Evolutionary conservation across 208 protist genomes (phyloP), one percentile per base, ranked within the genome.

Genomic region (Leishmania gerbilli): DNA sequence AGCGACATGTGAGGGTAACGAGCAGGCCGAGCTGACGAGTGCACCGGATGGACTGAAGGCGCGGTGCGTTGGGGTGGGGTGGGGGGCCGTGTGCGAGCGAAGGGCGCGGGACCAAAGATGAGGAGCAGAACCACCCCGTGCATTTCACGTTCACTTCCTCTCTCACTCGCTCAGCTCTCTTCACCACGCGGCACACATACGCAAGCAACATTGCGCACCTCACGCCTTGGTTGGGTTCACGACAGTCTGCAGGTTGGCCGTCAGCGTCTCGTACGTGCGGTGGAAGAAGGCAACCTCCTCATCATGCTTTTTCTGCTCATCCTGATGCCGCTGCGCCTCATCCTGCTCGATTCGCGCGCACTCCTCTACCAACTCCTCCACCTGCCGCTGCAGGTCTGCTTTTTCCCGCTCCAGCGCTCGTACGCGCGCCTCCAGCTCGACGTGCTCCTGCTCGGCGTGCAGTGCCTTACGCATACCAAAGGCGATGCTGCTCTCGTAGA

Each of bases 401-500:
- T 99, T 99, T 79, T 99, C 97, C 1, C 91, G 85, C 84, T 99
- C 97, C 4, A 99, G 82, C 17, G 91, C 87, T n/a, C 91, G 91
- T 37, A 99, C 95, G 21, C 93, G 97, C 15, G 93, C 88, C 89
- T 99, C 95, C 85, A 99, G 93, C 82, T 99, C 98, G 7, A 97
- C 93, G 84, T 99, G 99, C 47, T 92, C 93, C 88, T 99, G 97
- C 88, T 99, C 99, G 1, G 98, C 95, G 81, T 99, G 98, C 1
- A 99, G 91, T 31, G 99, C 98, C 87, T 99, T 99, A 81, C 99
- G 94, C 98, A 97, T 99, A 89, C 81, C 99, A 95, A 95, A 99
- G 97, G 80, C 98, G 87, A 91, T 89, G 76, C 89, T 93, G 85
- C 92, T 95, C 84, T 96, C 89, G 77, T 94, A 95, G n/a, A 97